Evolutionary conservation across 805 yeast genomes (phyloP).

Genomic region (Suhomyces sp.): DNA sequence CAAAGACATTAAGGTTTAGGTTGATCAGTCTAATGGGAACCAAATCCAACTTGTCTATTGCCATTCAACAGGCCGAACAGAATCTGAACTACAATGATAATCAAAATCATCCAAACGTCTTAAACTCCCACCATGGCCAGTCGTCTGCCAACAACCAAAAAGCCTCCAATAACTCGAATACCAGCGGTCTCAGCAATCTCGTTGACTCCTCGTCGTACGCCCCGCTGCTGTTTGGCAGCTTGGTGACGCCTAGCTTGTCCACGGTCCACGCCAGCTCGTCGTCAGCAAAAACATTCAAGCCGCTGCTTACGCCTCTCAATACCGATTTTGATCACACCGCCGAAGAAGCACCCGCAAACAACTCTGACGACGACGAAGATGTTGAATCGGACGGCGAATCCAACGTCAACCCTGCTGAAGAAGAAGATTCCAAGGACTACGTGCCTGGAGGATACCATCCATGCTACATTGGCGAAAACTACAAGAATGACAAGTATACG

Average conservation of each 20-base stretch:
- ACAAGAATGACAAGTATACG: constrained; percentile 71
- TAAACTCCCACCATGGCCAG: not conserved
- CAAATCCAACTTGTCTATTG: constrained; percentile 43
- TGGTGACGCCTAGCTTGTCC: constrained; percentile 25
- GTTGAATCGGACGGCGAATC: constrained; percentile 23
- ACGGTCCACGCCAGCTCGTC: constrained; percentile 32
- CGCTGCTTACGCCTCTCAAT: constrained; percentile 35
- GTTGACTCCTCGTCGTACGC: constrained; percentile 1
- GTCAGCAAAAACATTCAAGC: constrained; percentile 34
- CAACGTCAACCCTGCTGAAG: constrained; percentile 49
- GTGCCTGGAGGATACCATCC: constrained; percentile 96
- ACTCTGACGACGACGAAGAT: constrained; percentile 10
- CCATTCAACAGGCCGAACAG: constrained; percentile 41
- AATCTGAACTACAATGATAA: not conserved
- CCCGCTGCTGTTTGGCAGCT: constrained; percentile 13
- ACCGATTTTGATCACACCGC: constrained; percentile 29
- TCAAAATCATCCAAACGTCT: constrained; percentile 1
- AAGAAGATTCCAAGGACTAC: constrained; percentile 84
- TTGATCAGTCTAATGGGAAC: constrained; percentile 1
- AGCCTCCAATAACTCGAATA: constrained; percentile 8
- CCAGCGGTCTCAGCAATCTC: constrained; percentile 11
- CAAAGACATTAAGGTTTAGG: not conserved
- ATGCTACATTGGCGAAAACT: constrained; percentile 80
- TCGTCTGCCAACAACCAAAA: not conserved
- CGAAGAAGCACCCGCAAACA: constrained; percentile 10